Evolutionary conservation across 345 rosid genomes (phyloP).

Genomic region (Acer yangbiense): DNA sequence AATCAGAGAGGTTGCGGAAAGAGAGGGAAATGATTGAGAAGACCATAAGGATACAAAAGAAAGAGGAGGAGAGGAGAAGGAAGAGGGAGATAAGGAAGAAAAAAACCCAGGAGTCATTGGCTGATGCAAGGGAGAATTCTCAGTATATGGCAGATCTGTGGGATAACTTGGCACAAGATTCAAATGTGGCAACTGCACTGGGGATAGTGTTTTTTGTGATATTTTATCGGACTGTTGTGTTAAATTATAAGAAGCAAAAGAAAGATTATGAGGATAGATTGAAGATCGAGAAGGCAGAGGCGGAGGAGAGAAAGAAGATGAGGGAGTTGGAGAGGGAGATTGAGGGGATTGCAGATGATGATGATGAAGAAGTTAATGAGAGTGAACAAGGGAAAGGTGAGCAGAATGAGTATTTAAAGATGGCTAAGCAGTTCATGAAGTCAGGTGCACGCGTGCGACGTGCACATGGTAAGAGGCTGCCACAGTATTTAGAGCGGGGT

Average conservation of each 20-base stretch:
- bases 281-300: conserved; percentile 93
- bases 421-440: conserved; percentile 92
- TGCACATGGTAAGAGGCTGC: conserved; percentile 64
- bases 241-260: conserved; percentile 78
- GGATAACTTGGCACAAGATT: conserved; percentile 65
- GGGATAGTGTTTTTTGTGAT: conserved; percentile 79
- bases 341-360: conserved; percentile 63
- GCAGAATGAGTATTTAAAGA: conserved; percentile 73
- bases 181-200: conserved; percentile 63
- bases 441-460: conserved; percentile 91
- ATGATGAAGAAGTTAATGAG: conserved; percentile 66
- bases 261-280: conserved; percentile 92
- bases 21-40: conserved; percentile 76
- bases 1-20: conserved; percentile 51
- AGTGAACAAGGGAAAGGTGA: conserved; percentile 60
- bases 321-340: conserved; percentile 78
- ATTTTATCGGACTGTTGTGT: conserved; percentile 78
- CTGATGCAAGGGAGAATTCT: conserved; percentile 56
- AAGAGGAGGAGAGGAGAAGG: conserved; percentile 59
- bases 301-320: conserved; percentile 90
- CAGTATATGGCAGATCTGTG: conserved; percentile 57
- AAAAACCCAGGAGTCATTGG: conserved; percentile 65
- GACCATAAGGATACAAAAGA: conserved; percentile 55
- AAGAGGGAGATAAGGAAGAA: conserved; percentile 56
- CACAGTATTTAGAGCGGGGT: conserved; percentile 85